These are phyloP conservation scores for Alternaria brassicae DNA, from an alignment of 2,329 filamentous ascomycete species.

Conservation along the genomic window DNA sequence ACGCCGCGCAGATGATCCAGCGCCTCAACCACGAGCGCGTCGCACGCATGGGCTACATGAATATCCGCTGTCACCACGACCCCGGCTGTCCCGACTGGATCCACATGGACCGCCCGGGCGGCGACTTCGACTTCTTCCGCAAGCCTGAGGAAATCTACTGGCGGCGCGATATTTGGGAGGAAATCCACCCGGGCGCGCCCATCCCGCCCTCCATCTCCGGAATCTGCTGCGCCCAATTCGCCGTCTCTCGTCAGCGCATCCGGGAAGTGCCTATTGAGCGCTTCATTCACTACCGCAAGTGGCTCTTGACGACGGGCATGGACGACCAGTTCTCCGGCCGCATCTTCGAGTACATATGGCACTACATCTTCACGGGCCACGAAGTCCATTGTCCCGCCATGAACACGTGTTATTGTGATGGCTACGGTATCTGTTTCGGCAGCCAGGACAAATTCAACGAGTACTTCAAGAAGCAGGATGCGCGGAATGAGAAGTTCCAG, in stretches of 20 bases:
- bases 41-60: slow-evolving; percentile 64
- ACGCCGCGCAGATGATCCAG: slow-evolving; percentile 59
- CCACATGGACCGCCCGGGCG: slow-evolving; percentile 53
- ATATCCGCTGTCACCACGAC: slow-evolving; percentile 64
- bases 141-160: slow-evolving; percentile 52
- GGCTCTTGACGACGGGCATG: slow-evolving; percentile 54
- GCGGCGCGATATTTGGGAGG: slow-evolving; percentile 48
- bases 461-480: slow-evolving; percentile 57
- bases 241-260: slow-evolving; percentile 58
- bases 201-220: slow-evolving; percentile 48
- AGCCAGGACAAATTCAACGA: slow-evolving; percentile 57
- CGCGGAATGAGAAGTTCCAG: slow-evolving; percentile 51
- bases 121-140: slow-evolving; percentile 50
- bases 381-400: slow-evolving; percentile 50
- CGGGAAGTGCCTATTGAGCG: slow-evolving; percentile 59
- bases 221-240: slow-evolving; percentile 66
- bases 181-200: slow-evolving; percentile 52
- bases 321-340: slow-evolving; percentile 50
- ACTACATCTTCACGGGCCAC: slow-evolving; percentile 51
- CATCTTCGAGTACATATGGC: slow-evolving; percentile 52
- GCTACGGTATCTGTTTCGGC: slow-evolving; percentile 69
- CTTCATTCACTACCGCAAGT: slow-evolving; percentile 62
- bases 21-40: slow-evolving; percentile 61
- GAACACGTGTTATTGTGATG: slow-evolving; percentile 66
- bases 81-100: slow-evolving; percentile 68